Percentiles rank a stretch among this genome's conserved stretches.
These are phyloP conservation scores for Phytophthora fragariae DNA, from an alignment of 352 stramenopile species.

Conservation along the genomic window DNA sequence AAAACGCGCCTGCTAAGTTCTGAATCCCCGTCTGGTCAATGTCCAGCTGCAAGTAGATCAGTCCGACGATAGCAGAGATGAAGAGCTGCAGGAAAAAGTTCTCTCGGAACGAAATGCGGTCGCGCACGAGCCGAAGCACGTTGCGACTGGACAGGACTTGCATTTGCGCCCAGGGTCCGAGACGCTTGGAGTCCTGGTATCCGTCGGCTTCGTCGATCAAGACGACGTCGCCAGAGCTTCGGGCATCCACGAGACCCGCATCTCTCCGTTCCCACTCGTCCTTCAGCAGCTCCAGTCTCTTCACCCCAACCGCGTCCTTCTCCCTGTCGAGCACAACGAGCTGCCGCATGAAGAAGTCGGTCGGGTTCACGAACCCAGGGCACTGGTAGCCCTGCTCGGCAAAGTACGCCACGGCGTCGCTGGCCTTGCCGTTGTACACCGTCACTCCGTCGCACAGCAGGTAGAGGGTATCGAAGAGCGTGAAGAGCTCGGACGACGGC, in stretches of 20 bases:
- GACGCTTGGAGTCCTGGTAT: constrained; percentile 12
- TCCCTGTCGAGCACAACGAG: constrained; percentile 46
- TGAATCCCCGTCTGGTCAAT: constrained; percentile 50
- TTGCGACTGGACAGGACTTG: constrained; percentile 46
- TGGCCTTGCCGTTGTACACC: constrained; percentile 46
- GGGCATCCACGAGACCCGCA: neutral
- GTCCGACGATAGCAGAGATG: constrained; percentile 45
- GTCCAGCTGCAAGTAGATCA: constrained; percentile 60
- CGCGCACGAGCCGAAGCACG: constrained; percentile 38
- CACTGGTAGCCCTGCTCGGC: constrained; percentile 37
- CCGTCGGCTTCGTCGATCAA: constrained; percentile 4
- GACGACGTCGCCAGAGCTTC: constrained; percentile 2
- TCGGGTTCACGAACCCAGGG: constrained; percentile 43
- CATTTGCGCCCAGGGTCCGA: constrained; percentile 37
- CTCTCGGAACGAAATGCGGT: constrained; percentile 39
- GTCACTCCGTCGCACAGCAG: constrained; percentile 40
- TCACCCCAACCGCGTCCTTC: constrained; percentile 35
- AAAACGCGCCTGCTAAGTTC: constrained; percentile 53
- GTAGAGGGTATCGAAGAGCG: constrained; percentile 49
- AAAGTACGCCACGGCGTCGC: constrained; percentile 46
- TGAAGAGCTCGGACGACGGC: constrained; percentile 60
- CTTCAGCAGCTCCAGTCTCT: constrained; percentile 33
- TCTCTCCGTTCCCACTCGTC: constrained; percentile 23
- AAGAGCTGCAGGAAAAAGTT: constrained; percentile 38
- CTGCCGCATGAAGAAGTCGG: constrained; percentile 55